Conservation (phyloP, 495 filamentous ascomycete genomes). For the Penicillium samsonianum region DNA sequence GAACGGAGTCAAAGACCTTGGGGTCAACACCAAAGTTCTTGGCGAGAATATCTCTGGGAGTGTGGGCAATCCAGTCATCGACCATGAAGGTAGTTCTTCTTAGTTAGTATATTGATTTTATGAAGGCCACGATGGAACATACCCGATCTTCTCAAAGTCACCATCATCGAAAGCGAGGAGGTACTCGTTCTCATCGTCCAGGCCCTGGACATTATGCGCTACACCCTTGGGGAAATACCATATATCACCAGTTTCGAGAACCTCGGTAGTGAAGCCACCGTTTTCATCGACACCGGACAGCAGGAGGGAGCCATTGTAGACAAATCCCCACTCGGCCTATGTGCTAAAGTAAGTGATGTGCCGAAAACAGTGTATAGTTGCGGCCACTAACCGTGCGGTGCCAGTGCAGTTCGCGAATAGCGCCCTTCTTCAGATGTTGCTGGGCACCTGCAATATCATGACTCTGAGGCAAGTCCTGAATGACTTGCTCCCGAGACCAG, state of each 20-base stretch:
- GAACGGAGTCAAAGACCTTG: conserved; percentile 58
- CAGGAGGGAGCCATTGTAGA: conserved; percentile 57
- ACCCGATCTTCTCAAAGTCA: conserved; percentile 46
- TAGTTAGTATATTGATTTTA: not conserved
- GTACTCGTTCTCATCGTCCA: conserved; percentile 65
- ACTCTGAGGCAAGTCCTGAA: conserved; percentile 58
- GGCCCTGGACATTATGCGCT: conserved; percentile 58
- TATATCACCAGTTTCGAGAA: conserved; percentile 59
- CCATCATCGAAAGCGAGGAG: conserved; percentile 68
- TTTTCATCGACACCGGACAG: conserved; percentile 62
- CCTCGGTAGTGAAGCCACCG: conserved; percentile 55
- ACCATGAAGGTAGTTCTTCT: conserved; percentile 61
- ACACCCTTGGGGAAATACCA: conserved; percentile 70
- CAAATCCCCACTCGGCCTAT: conserved; percentile 66
- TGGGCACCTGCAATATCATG: conserved; percentile 64
- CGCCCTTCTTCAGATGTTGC: conserved; percentile 63
- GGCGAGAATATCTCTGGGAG: conserved; percentile 59
- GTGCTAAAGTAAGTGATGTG: not conserved
- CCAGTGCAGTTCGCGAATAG: conserved; percentile 66
- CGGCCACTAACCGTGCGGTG: conserved; percentile 55
- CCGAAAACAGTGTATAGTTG: not conserved
- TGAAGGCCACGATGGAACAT: not conserved
- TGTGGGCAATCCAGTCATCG: conserved; percentile 65
- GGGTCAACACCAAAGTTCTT: conserved; percentile 64
- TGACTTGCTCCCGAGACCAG: conserved; percentile 65